Evolutionary conservation across 306 rosid genomes (phyloP).

Genomic region (Carpinus fangiana): DNA sequence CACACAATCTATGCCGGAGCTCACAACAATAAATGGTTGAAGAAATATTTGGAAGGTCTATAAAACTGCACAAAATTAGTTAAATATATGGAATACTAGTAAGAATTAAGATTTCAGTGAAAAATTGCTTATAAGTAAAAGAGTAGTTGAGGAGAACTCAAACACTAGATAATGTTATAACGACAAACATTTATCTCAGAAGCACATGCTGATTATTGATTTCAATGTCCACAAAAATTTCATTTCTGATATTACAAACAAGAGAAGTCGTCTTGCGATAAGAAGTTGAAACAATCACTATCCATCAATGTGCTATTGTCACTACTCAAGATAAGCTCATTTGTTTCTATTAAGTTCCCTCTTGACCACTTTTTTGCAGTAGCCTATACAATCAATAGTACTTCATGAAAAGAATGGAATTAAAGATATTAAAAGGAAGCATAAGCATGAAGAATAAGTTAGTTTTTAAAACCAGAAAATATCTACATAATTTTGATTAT

Average conservation of each 20-base stretch:
- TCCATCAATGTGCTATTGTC: conserved; percentile 19
- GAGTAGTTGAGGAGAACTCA: background rate
- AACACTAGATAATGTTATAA: background rate
- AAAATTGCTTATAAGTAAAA: no score
- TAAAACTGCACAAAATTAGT: conserved; percentile 28
- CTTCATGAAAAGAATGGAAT: background rate
- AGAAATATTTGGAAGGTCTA: conserved; percentile 39
- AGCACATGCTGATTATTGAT: conserved; percentile 36
- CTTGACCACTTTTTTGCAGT: conserved; percentile 40
- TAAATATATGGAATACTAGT: background rate
- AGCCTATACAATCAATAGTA: conserved; percentile 18
- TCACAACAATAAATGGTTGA: conserved; percentile 37
- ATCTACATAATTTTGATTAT: no score
- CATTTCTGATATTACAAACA: conserved; percentile 27
- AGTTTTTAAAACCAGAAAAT: no score
- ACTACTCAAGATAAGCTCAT: conserved; percentile 17
- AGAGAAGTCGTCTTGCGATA: conserved; percentile 38
- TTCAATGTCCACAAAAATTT: conserved; percentile 36
- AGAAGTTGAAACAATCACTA: conserved; percentile 7
- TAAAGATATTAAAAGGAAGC: conserved; percentile 1
- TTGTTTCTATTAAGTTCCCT: conserved; percentile 31
- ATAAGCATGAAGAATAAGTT: no score
- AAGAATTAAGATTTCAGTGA: background rate
- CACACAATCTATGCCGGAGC: conserved; percentile 35
- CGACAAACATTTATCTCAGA: conserved; percentile 32